A percentile compares a stretch with the other conserved stretches of the same genome.
These are phyloP conservation scores for Stemphylium vesicarium DNA, from an alignment of 2,329 filamentous ascomycete genomes.

Conservation along the genomic window DNA sequence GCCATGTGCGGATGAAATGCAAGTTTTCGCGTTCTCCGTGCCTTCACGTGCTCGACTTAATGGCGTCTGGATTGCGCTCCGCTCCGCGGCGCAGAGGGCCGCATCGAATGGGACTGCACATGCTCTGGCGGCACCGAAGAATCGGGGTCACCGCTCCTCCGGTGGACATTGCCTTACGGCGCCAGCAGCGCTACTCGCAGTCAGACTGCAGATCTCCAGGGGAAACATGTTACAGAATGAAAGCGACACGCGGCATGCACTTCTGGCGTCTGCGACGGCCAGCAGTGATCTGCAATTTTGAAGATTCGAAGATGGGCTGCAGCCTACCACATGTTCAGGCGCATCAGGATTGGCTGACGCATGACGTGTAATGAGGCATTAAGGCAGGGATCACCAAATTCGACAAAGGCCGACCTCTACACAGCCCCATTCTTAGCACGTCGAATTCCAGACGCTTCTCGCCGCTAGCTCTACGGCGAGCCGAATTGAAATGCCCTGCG, in stretches of 20 bases:
- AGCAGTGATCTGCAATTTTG: not conserved
- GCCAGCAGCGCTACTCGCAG: no score
- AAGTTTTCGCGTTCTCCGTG: not conserved
- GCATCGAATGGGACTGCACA: no score
- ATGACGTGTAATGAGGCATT: slow-evolving; percentile 22
- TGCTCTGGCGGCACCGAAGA: not conserved
- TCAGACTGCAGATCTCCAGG: not conserved
- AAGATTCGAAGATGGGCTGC: not conserved
- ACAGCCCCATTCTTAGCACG: slow-evolving; percentile 27
- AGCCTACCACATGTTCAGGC: slow-evolving; percentile 1
- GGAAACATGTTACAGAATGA: not conserved
- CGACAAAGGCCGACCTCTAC: slow-evolving; percentile 10
- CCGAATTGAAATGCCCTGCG: slow-evolving; percentile 24
- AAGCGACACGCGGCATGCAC: slow-evolving; percentile 2
- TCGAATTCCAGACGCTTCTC: slow-evolving; percentile 10
- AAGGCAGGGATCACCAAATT: not conserved
- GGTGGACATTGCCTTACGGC: no score
- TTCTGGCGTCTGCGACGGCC: not conserved
- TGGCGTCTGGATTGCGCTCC: not conserved
- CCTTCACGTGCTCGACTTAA: not conserved
- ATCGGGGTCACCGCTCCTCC: no score
- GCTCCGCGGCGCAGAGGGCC: not conserved
- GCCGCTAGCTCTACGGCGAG: slow-evolving; percentile 18
- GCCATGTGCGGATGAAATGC: not conserved
- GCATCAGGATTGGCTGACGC: not conserved